These are phyloP conservation scores for Nothophaeocryptopus gaeumannii DNA, from an alignment of 2,329 filamentous ascomycete species.

Conservation along the genomic window DNA sequence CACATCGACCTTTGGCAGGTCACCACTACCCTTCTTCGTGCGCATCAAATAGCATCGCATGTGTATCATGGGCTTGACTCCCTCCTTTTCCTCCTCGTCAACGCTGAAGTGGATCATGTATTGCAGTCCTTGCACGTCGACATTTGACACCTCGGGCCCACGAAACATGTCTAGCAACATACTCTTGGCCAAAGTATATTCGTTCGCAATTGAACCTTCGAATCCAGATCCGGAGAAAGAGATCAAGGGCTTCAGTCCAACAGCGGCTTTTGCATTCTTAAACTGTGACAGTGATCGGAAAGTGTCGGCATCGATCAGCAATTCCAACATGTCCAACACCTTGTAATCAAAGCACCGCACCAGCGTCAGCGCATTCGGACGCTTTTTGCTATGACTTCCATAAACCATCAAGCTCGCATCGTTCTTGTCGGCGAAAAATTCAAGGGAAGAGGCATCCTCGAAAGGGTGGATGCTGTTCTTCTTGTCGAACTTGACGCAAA, in stretches of 20 bases:
- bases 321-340: conserved; percentile 90
- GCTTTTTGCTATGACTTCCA: conserved; percentile 84
- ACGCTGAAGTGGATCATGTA: conserved; percentile 82
- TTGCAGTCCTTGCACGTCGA: conserved; percentile 93
- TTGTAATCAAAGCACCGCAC: conserved; percentile 80
- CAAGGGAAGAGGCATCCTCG: conserved; percentile 79
- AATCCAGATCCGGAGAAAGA: conserved; percentile 87
- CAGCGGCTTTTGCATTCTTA: conserved; percentile 60
- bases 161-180: conserved; percentile 89
- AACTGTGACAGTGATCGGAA: conserved; percentile 71
- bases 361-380: conserved; percentile 85
- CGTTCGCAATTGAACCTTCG: conserved; percentile 73
- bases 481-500: conserved; percentile 89
- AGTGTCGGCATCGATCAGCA: conserved; percentile 72
- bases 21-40: conserved; percentile 75
- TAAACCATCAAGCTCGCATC: conserved; percentile 84
- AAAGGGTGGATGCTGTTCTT: conserved; percentile 96
- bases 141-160: conserved; percentile 72
- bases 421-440: conserved; percentile 97
- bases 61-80: conserved; percentile 50
- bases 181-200: conserved; percentile 82
- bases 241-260: conserved; percentile 85
- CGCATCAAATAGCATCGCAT: conserved; percentile 80
- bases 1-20: conserved; percentile 85
- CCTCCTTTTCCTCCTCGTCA: conserved; percentile 51